Conservation (phyloP, 805 yeast species). For the Kodamaea kakaduensis region DNA sequence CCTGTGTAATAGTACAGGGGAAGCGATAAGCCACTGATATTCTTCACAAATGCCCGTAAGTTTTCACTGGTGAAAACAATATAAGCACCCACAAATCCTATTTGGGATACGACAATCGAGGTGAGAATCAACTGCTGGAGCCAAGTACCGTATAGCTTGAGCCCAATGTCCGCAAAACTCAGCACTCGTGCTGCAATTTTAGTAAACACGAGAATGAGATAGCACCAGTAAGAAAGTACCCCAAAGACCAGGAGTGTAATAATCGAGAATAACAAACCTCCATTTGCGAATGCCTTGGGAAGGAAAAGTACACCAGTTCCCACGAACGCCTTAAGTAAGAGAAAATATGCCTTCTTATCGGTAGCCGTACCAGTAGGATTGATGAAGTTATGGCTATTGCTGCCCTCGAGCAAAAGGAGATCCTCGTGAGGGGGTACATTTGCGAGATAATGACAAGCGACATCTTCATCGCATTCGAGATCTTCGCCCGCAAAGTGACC, state of each 20-base stretch:
- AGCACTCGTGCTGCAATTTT: slow-evolving; percentile 59
- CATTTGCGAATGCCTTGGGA: slow-evolving; percentile 68
- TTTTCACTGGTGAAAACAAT: slow-evolving; percentile 76
- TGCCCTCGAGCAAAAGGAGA: slow-evolving; percentile 23
- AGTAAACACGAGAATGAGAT: slow-evolving; percentile 56
- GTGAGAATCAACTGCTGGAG: slow-evolving; percentile 59
- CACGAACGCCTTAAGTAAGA: slow-evolving; percentile 68
- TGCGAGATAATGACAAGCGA: slow-evolving; percentile 45
- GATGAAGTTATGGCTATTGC: slow-evolving; percentile 10
- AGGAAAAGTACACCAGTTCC: slow-evolving; percentile 74
- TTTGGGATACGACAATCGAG: slow-evolving; percentile 66
- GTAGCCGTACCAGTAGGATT: slow-evolving; percentile 62
- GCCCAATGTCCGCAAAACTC: slow-evolving; percentile 78
- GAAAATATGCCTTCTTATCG: slow-evolving; percentile 65
- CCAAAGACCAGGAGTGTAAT: slow-evolving; percentile 57
- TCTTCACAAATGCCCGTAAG: slow-evolving; percentile 55
- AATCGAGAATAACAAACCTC: slow-evolving; percentile 63
- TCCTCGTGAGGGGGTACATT: slow-evolving; percentile 32
- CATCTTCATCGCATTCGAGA: slow-evolving; percentile 62
- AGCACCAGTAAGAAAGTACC: slow-evolving; percentile 72
- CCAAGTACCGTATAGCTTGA: slow-evolving; percentile 57
- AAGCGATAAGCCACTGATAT: slow-evolving; percentile 43
- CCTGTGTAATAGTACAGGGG: slow-evolving; percentile 43
- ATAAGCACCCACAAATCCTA: slow-evolving; percentile 80
- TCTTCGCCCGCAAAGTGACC: slow-evolving; percentile 88